phyloP scores from a whole-genome alignment of 768 basidiomycete genomes.

The Pleurotus tuber-regium region DNA sequence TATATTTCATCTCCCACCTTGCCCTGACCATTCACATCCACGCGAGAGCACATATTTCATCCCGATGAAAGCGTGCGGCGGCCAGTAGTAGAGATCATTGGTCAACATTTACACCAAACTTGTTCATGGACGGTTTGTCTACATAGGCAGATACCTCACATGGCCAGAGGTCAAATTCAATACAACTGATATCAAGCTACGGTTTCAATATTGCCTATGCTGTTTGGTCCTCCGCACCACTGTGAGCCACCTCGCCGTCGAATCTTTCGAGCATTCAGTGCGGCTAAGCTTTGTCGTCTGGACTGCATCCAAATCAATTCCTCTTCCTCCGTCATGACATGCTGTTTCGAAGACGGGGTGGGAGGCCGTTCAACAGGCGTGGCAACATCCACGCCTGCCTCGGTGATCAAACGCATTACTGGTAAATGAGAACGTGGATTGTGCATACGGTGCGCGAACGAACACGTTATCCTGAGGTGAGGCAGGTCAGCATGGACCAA shows the following conservation, averaged over 20 bases:
- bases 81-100: too few relatives aligned
- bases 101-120: too few relatives aligned
- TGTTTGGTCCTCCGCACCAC: constrained; percentile 5
- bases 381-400: constrained; percentile 7
- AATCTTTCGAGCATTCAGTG: constrained; percentile 2
- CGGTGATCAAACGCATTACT: constrained; percentile 3
- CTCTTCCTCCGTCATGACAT: constrained; percentile 6
- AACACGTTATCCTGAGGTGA: constrained; percentile 12
- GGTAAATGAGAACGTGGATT: constrained; percentile 7
- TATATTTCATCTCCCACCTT: background rate
- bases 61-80: background rate
- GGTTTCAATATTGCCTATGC: constrained; percentile 1
- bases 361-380: constrained; percentile 2
- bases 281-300: constrained; percentile 2
- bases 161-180: too few relatives aligned
- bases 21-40: constrained; percentile 3
- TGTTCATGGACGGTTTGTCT: too few relatives aligned
- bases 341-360: constrained; percentile 2
- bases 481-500: constrained; percentile 3
- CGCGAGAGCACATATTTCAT: constrained; percentile 3
- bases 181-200: background rate
- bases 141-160: too few relatives aligned
- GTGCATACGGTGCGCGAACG: constrained; percentile 14
- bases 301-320: constrained; percentile 1
- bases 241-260: constrained; percentile 5